Conservation (phyloP, 306 rosid species). For the Sicyos baderoa region DNA sequence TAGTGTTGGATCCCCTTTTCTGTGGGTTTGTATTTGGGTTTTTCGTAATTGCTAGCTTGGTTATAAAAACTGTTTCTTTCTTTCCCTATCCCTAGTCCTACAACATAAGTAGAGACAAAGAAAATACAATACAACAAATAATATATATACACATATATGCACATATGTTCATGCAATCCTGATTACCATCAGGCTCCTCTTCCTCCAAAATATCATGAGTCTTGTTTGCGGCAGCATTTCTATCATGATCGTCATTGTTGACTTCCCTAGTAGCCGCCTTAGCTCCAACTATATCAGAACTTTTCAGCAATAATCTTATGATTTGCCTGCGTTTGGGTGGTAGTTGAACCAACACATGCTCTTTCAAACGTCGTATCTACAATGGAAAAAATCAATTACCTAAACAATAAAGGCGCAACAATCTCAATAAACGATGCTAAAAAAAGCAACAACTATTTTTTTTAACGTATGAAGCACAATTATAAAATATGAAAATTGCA, state of each 20-base stretch:
- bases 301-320: constrained; percentile 54
- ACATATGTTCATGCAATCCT: background rate
- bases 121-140: background rate
- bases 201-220: constrained; percentile 37
- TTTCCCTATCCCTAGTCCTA: no score
- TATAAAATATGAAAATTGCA: background rate
- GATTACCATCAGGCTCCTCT: constrained; percentile 57
- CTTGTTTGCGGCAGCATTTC: constrained; percentile 32
- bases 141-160: background rate
- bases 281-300: constrained; percentile 71
- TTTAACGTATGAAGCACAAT: background rate
- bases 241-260: constrained; percentile 26
- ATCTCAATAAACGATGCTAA: background rate
- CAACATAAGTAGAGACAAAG: constrained; percentile 3
- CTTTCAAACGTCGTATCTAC: constrained; percentile 93
- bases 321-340: constrained; percentile 94
- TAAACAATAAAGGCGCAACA: background rate
- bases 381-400: constrained; percentile 22
- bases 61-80: no score
- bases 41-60: no score
- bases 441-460: constrained; percentile 3
- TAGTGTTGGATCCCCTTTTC: background rate
- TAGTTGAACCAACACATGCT: constrained; percentile 70
- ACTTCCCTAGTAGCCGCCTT: constrained; percentile 49
- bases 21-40: background rate